Evolutionary conservation across 495 filamentous ascomycete genomes (phyloP), one percentile per base, ranked within the genome.

Genomic region (Glarea lozoyensis): DNA sequence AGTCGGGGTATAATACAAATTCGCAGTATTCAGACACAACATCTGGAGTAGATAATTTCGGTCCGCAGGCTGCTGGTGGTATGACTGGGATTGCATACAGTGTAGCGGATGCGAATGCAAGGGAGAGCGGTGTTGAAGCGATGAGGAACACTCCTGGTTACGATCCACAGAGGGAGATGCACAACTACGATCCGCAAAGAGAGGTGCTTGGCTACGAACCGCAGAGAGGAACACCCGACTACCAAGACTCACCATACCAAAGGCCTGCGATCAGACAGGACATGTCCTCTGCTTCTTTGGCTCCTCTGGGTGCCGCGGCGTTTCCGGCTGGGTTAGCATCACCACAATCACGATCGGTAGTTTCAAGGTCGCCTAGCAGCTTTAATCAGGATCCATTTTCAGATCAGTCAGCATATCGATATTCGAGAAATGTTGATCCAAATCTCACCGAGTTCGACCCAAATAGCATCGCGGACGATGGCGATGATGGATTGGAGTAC

Each of bases 391-490:
- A 62, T 3, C 43, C 55, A 13, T 61, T 62, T 36, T 40, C 58
- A n/a, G 54, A 57, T 40, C 31, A 16, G 19, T 40, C 49, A 11
- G 37, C 84, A 49, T 70, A 78, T 43, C 67, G 69, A 42, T 70
- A 77, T 42, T 81, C 81, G 1, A 67, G 69, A 3, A 77, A 73
- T 21, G 68, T 66, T 56, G 75, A 76, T 59, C 69, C 63, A 43
- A 58, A 52, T 43, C 60, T 74, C 45, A 64, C 71, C 12, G 63
- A 66, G 13, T 79, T 93, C 38, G 81, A 94, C 54, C 86, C 87
- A 0, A 75, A 82, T 46, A 79, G 81, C 2, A 88, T 93, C 41
- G 78, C 72, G 2, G 88, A 95, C 53, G 87, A 94, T 53, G 86
- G 82, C 6, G 88, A 94, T 52, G 88, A 94, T 48, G 86, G 81